phyloP scores from a whole-genome alignment of 1,284 basidiomycete species.

The Sphagnurus paluster region DNA sequence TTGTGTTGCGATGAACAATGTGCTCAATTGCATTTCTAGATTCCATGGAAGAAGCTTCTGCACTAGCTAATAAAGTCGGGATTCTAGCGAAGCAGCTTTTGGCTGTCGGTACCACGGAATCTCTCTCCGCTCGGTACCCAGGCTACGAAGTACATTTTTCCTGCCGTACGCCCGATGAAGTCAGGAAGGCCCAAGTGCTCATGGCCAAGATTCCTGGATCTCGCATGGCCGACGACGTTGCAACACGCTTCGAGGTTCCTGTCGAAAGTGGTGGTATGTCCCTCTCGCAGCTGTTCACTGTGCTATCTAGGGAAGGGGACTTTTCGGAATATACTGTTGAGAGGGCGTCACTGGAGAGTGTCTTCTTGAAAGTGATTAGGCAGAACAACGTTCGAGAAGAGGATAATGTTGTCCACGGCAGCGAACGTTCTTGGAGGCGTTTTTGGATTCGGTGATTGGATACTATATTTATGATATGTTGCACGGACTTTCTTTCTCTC shows the following conservation, averaged over 20 bases:
- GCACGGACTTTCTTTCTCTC: neutral
- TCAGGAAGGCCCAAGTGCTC: conserved; percentile 55
- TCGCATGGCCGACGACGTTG: conserved; percentile 73
- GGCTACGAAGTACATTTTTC: conserved; percentile 56
- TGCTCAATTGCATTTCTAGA: conserved; percentile 38
- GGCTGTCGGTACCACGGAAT: conserved; percentile 68
- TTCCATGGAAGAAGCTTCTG: conserved; percentile 84
- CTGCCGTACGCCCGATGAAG: too few species aligned
- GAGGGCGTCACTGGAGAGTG: conserved; percentile 66
- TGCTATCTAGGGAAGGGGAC: conserved; percentile 49
- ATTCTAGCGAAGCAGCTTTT: conserved; percentile 71
- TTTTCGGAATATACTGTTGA: conserved; percentile 71
- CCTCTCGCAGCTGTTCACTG: conserved; percentile 58
- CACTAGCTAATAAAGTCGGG: conserved; percentile 71
- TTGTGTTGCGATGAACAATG: conserved; percentile 1
- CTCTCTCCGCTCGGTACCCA: conserved; percentile 63
- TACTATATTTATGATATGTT: neutral
- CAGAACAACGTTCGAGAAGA: conserved; percentile 63
- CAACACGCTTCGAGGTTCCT: conserved; percentile 77
- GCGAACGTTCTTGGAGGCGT: conserved; percentile 24
- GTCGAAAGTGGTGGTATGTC: conserved; percentile 43
- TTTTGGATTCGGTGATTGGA: conserved; percentile 8
- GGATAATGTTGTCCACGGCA: conserved; percentile 30
- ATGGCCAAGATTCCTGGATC: conserved; percentile 66
- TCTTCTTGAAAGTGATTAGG: conserved; percentile 73